These are phyloP conservation scores for Trichophyton mentagrophytes DNA, from an alignment of 2,329 filamentous ascomycete species.

Conservation along the genomic window DNA sequence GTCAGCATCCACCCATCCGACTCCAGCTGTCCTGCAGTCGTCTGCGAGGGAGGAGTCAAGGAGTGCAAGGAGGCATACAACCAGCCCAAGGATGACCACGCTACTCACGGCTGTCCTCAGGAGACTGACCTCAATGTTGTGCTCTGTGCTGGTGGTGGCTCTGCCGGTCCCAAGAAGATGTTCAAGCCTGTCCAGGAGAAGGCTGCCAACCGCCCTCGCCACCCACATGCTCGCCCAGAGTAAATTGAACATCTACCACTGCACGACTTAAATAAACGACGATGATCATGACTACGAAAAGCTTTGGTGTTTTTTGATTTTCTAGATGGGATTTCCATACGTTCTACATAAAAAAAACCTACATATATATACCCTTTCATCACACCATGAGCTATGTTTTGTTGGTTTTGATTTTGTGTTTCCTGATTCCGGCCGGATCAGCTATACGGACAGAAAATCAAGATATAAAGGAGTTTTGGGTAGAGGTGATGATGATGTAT, in stretches of 20 bases:
- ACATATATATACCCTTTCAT: not conserved
- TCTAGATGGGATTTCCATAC: not conserved
- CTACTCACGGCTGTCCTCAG: slow-evolving; percentile 30
- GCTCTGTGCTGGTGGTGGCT: slow-evolving; percentile 18
- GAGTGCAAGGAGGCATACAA: slow-evolving; percentile 30
- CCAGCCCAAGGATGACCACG: slow-evolving; percentile 28
- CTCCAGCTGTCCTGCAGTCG: slow-evolving; percentile 22
- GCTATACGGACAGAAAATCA: not conserved
- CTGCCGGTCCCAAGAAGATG: slow-evolving; percentile 5
- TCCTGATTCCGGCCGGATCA: slow-evolving; percentile 1
- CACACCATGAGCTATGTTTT: not conserved
- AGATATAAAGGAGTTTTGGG: not conserved
- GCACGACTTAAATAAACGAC: not conserved
- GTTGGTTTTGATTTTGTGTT: not conserved
- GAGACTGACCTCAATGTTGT: slow-evolving; percentile 23
- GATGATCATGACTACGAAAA: not conserved
- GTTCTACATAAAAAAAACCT: not conserved
- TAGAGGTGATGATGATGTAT: not conserved
- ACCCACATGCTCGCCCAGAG: slow-evolving; percentile 9
- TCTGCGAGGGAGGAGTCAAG: slow-evolving; percentile 25
- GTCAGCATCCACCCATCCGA: slow-evolving; percentile 24
- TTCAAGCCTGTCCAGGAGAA: slow-evolving; percentile 2
- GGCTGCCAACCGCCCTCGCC: slow-evolving; percentile 5
- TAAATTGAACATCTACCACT: not conserved
- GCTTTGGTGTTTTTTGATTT: not conserved